A percentile compares a stretch with the other conserved stretches of the same genome.
phyloP scores from a whole-genome alignment of 345 rosid species.

The Aegle marmelos region DNA sequence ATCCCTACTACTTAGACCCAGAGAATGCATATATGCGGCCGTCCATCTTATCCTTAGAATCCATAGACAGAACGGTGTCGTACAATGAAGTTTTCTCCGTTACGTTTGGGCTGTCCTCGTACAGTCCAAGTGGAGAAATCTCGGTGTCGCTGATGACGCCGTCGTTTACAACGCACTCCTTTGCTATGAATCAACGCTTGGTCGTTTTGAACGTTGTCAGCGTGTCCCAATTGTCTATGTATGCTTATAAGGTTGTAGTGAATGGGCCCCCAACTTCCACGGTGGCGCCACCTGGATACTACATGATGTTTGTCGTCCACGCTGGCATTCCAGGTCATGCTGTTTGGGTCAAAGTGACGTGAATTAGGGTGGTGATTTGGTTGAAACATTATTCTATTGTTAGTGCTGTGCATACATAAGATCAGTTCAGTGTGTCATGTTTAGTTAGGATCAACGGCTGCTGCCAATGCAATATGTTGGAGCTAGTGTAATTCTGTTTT shows the following conservation, averaged over 20 bases:
- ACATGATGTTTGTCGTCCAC: constrained; percentile 68
- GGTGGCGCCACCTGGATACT: constrained; percentile 74
- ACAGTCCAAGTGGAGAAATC: constrained; percentile 15
- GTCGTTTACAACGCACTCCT: constrained; percentile 71
- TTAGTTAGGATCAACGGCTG: neutral
- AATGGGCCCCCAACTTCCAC: constrained; percentile 36
- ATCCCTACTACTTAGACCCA: constrained; percentile 59
- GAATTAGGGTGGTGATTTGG: neutral
- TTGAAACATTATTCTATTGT: neutral
- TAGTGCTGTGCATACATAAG: neutral
- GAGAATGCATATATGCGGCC: constrained; percentile 42
- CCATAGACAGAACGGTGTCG: constrained; percentile 32
- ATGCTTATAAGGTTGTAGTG: constrained; percentile 43
- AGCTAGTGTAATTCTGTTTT: neutral
- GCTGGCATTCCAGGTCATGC: constrained; percentile 57
- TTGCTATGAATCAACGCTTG: constrained; percentile 69
- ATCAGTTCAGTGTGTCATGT: neutral
- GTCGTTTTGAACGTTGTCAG: constrained; percentile 39
- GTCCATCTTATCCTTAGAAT: constrained; percentile 52
- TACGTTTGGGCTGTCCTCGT: constrained; percentile 33
- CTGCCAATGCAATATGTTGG: neutral
- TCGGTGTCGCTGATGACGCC: constrained; percentile 49
- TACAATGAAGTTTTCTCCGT: constrained; percentile 37
- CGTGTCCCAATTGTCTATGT: constrained; percentile 36
- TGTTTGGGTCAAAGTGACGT: constrained; percentile 52